Percentiles rank a stretch among this genome's conserved stretches.
Conservation (phyloP, 805 yeast genomes). For the Maudiozyma pseudohumilis region DNA sequence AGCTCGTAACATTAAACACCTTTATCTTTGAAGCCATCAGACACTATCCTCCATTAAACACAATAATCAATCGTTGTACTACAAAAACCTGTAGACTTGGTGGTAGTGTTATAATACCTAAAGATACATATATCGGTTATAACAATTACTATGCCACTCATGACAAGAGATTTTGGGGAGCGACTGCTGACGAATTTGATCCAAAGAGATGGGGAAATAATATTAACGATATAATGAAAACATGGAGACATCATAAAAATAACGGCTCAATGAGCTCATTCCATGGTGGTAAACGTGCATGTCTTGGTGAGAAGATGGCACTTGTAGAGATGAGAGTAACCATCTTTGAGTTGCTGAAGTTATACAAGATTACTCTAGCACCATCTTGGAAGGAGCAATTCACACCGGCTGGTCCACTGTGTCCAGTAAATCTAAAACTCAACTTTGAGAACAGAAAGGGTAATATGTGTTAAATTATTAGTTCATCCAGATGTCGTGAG, state of each 20-base stretch:
- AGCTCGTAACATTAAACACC: slow-evolving; percentile 49
- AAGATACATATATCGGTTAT: slow-evolving; percentile 45
- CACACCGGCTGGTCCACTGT: slow-evolving; percentile 51
- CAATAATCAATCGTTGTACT: slow-evolving; percentile 43
- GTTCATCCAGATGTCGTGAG: too few relatives aligned
- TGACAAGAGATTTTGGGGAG: slow-evolving; percentile 36
- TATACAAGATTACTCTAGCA: slow-evolving; percentile 32
- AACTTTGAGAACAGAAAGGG: slow-evolving; percentile 10
- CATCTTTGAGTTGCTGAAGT: slow-evolving; percentile 29
- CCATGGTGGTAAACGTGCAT: slow-evolving; percentile 52
- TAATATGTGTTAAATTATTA: neutral
- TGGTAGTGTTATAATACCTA: slow-evolving; percentile 35
- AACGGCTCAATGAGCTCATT: slow-evolving; percentile 41
- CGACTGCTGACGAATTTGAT: slow-evolving; percentile 33
- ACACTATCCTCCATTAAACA: slow-evolving; percentile 47
- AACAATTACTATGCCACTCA: slow-evolving; percentile 45
- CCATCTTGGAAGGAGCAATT: slow-evolving; percentile 39
- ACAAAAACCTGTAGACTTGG: slow-evolving; percentile 33
- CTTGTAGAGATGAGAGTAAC: slow-evolving; percentile 36
- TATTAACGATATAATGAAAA: slow-evolving; percentile 30
- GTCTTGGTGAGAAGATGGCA: slow-evolving; percentile 52
- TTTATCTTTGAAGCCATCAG: slow-evolving; percentile 50
- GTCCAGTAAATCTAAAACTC: slow-evolving; percentile 35
- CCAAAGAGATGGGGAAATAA: slow-evolving; percentile 46
- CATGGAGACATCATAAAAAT: slow-evolving; percentile 37